These are phyloP conservation scores for Hura crepitans DNA, from an alignment of 441 rosid genomes.

Conservation along the genomic window DNA sequence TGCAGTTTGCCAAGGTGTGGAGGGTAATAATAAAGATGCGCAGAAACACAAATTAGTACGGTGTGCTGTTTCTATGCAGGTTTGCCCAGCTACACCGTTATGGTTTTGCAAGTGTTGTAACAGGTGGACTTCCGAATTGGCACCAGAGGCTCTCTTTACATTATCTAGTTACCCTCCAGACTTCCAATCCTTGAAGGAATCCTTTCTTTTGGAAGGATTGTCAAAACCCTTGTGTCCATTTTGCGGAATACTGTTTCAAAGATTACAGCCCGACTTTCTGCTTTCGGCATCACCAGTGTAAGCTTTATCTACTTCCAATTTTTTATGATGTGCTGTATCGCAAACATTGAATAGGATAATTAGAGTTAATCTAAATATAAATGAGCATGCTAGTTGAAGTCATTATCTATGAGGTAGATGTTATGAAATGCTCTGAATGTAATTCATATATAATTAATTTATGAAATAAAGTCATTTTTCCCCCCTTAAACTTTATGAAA, in stretches of 20 bases:
- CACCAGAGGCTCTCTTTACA: conserved; percentile 48
- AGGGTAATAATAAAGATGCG: conserved; percentile 17
- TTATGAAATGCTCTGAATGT: too few relatives aligned
- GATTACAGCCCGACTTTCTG: conserved; percentile 71
- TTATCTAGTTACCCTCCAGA: conserved; percentile 49
- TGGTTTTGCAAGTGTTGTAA: conserved; percentile 91
- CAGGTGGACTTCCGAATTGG: conserved; percentile 44
- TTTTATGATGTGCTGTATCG: neutral
- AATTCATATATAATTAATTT: too few relatives aligned
- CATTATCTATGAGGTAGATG: neutral
- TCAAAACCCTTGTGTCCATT: conserved; percentile 66
- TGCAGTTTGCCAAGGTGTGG: conserved; percentile 51
- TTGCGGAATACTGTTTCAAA: conserved; percentile 81
- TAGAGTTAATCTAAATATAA: too few relatives aligned
- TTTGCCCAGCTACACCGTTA: conserved; percentile 59
- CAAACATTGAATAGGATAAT: too few relatives aligned
- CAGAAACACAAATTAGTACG: conserved; percentile 61
- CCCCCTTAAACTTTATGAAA: too few relatives aligned
- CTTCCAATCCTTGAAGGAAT: conserved; percentile 28
- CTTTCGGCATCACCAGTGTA: conserved; percentile 71
- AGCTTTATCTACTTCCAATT: neutral
- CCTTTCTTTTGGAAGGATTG: conserved; percentile 26
- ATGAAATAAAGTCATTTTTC: too few relatives aligned
- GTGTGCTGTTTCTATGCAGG: conserved; percentile 72
- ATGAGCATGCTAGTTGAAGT: too few relatives aligned